Conservation (phyloP, 202 grass and related monocot species). For the Bolboschoenoplectus hybrid region DNA sequence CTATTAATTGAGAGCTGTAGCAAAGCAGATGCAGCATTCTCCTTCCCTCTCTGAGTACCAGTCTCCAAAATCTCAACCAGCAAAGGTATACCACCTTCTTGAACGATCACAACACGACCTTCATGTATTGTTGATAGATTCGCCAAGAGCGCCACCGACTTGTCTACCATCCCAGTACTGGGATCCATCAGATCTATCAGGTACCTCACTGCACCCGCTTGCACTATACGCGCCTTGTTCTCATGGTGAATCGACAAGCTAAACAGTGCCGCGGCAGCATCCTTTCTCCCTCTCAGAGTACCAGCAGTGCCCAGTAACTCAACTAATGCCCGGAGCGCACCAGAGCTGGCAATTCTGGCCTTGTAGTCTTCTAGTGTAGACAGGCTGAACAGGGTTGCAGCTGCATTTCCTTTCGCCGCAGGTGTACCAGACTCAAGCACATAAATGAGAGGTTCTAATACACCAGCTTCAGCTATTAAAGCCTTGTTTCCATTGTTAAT, state of each 20-base stretch:
- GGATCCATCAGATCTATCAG: constrained; percentile 49
- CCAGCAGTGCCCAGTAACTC: constrained; percentile 60
- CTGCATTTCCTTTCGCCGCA: constrained; percentile 73
- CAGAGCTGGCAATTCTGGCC: constrained; percentile 50
- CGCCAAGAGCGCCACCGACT: constrained; percentile 75
- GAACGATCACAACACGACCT: constrained; percentile 46
- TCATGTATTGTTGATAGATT: constrained; percentile 58
- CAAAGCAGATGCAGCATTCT: constrained; percentile 57
- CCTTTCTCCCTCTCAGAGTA: constrained; percentile 80
- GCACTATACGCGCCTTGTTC: constrained; percentile 65
- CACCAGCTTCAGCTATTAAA: constrained; percentile 62
- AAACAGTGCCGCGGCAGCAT: constrained; percentile 75
- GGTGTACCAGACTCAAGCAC: constrained; percentile 64
- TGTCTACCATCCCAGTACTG: constrained; percentile 72
- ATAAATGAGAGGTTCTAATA: constrained; percentile 67
- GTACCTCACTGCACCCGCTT: constrained; percentile 49
- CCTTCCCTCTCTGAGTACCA: constrained; percentile 55
- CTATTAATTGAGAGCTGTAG: constrained; percentile 47
- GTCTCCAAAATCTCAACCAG: constrained; percentile 54
- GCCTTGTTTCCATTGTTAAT: constrained; percentile 85
- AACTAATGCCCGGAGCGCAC: constrained; percentile 64
- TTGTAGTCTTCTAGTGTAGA: constrained; percentile 81
- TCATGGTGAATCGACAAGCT: constrained; percentile 61
- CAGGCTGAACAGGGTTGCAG: constrained; percentile 71
- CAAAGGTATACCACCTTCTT: constrained; percentile 52